phyloP scores from a whole-genome alignment of 768 basidiomycete species.

The Termitomyces sp. region DNA sequence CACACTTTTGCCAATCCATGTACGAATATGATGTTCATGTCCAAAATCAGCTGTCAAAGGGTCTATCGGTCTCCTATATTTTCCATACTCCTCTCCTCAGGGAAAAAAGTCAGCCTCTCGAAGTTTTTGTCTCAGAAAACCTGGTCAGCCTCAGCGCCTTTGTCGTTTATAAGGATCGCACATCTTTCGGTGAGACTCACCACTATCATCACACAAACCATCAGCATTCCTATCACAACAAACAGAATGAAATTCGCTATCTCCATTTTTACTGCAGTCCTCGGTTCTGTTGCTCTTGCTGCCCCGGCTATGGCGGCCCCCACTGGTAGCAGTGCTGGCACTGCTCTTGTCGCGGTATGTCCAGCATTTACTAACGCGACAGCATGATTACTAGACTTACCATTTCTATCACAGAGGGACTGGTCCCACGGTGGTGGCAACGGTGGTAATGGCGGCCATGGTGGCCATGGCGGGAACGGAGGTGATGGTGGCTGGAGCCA shows the following conservation, averaged over 20 bases:
- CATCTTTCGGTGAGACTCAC: background rate
- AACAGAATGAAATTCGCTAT: slow-evolving; percentile 7
- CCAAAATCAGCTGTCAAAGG: background rate
- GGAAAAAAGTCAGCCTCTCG: background rate
- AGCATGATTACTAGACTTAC: background rate
- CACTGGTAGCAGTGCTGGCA: background rate
- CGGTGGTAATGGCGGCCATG: background rate
- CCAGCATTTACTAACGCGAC: background rate
- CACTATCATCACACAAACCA: background rate
- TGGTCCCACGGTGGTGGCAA: background rate
- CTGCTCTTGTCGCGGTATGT: background rate
- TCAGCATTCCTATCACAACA: no score
- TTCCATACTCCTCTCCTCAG: background rate
- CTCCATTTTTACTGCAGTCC: slow-evolving; percentile 1
- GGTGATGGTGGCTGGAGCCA: background rate
- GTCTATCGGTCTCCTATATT: background rate
- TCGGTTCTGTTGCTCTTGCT: slow-evolving; percentile 1
- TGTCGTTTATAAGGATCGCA: background rate
- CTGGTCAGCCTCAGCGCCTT: background rate
- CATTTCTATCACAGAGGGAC: background rate
- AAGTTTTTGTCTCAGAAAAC: background rate
- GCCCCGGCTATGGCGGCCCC: slow-evolving; percentile 4
- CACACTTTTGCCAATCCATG: background rate
- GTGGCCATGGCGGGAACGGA: background rate
- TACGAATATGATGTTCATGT: background rate